Base-by-base conservation (phyloP, 345 rosid species). In the Populus euphratica region DNA sequence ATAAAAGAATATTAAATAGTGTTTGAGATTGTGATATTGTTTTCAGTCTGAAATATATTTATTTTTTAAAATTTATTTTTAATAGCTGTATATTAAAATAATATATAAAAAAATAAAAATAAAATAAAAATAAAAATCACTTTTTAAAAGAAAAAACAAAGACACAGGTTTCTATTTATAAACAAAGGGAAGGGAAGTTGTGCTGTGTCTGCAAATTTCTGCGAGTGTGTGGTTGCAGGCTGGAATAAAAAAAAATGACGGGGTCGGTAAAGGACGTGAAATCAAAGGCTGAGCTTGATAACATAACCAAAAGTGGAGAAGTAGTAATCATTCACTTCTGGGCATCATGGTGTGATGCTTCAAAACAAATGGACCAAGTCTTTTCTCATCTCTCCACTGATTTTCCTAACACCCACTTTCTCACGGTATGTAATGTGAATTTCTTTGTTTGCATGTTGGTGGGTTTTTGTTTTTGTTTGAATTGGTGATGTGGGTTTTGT, bases 281-380 rank as follows among this genome's bases (percentile, higher is more conserved):
- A 56, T 90, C 97, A 25, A 96, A 92, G 91, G 83, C 79, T 70
- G 97, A 94, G 83, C 90, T 96, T 23, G 99, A 96, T 78, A 80
- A 76, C 77, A 20, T 88, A 65, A 69, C 83, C 70, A 79, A 82
- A 66, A 86, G 84, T 76, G 92, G 93, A 20, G 93, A 76, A 39
- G 86, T 93, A 2, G 81, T 86, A 11, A 83, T 86, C 81, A 77
- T 94, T 44, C 98, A 94, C 88, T 96, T 96, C 88, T 91, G 98
- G 99, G 99, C 98, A 16, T 81, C 93, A 2, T 96, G 99, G 99
- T 96, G 99, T 70, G 97, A 92, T 8, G 94, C 99, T n/a, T 96
- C 98, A 27, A 96, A 96, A 86, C 99, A 94, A 78, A 96, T 96
- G 99, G 98, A 96, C 88, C 85, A 90, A 88, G 94, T 94, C 70